These are phyloP conservation scores for Ulmus americana DNA, from an alignment of 331 rosid genomes.

Conservation along the genomic window DNA sequence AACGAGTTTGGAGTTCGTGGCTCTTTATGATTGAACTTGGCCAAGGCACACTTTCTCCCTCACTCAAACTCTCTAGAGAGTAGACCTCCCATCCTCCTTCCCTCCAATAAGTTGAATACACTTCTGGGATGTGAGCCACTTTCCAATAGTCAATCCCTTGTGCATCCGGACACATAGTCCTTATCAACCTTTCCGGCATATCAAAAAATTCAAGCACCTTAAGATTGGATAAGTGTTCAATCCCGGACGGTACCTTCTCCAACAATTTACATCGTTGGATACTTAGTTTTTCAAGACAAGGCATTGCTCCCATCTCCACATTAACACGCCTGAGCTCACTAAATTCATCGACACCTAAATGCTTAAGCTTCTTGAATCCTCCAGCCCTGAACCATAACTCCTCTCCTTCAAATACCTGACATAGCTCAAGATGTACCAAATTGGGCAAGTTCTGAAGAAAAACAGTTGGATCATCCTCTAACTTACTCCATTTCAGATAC, in stretches of 20 bases:
- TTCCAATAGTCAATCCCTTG: conserved; percentile 38
- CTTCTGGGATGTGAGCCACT: conserved; percentile 42
- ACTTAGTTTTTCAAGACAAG: conserved; percentile 38
- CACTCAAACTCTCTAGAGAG: conserved; percentile 36
- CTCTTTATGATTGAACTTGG: conserved; percentile 37
- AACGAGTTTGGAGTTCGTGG: conserved; percentile 32
- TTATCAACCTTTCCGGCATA: conserved; percentile 43
- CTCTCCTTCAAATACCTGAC: conserved; percentile 37
- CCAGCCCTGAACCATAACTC: conserved; percentile 30
- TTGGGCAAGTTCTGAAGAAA: conserved; percentile 46
- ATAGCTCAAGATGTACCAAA: conserved; percentile 44
- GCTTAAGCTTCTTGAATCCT: conserved; percentile 39
- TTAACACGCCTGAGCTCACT: conserved; percentile 32
- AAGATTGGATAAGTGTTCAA: conserved; percentile 33
- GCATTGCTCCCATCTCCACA: conserved; percentile 42
- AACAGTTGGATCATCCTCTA: conserved; percentile 38
- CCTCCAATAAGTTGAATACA: conserved; percentile 50
- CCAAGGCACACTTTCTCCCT: conserved; percentile 29
- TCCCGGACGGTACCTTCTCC: conserved; percentile 45
- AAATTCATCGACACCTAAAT: conserved; percentile 39
- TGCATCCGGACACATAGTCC: conserved; percentile 30
- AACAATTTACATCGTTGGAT: conserved; percentile 37
- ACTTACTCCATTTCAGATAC: conserved; percentile 40
- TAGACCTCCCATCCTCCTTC: conserved; percentile 53
- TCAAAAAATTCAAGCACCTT: conserved; percentile 42